These are phyloP conservation scores for Cytospora schulzeri DNA, from an alignment of 2,329 filamentous ascomycete species.

Conservation along the genomic window DNA sequence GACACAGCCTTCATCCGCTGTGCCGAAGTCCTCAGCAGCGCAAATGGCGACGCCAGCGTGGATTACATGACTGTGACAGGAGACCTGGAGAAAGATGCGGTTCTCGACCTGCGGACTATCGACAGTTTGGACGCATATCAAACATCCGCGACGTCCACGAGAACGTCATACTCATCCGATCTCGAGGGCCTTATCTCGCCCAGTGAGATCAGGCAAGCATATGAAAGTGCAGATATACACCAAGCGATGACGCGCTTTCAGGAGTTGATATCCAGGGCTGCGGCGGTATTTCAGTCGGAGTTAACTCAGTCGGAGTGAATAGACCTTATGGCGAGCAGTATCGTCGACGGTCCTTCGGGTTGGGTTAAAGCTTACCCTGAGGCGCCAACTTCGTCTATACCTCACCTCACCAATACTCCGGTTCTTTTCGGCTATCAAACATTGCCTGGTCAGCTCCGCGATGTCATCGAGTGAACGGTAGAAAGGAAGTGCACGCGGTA, in stretches of 20 bases:
- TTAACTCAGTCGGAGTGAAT: not conserved
- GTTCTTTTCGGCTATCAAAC: not conserved
- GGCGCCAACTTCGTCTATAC: not conserved
- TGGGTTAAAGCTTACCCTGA: not conserved
- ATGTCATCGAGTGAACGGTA: not conserved
- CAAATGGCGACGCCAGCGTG: not conserved
- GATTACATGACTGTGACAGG: slow-evolving; percentile 15
- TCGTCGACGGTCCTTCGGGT: not conserved
- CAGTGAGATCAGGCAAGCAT: not conserved
- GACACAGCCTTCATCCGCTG: slow-evolving; percentile 19
- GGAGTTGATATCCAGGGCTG: not conserved
- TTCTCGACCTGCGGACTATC: slow-evolving; percentile 20
- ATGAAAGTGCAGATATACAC: not conserved
- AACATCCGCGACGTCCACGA: not conserved
- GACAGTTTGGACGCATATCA: slow-evolving; percentile 19
- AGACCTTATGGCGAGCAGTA: not conserved
- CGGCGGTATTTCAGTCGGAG: not conserved
- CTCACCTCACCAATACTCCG: not conserved
- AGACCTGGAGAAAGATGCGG: slow-evolving; percentile 13
- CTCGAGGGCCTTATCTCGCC: not conserved
- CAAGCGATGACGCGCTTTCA: not conserved
- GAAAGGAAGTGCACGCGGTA: not conserved
- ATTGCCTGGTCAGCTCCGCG: not conserved
- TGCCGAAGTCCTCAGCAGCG: slow-evolving; percentile 15
- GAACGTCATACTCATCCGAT: not conserved